phyloP scores from a whole-genome alignment of 495 filamentous ascomycete species.

The Penicillium riverlandense region DNA sequence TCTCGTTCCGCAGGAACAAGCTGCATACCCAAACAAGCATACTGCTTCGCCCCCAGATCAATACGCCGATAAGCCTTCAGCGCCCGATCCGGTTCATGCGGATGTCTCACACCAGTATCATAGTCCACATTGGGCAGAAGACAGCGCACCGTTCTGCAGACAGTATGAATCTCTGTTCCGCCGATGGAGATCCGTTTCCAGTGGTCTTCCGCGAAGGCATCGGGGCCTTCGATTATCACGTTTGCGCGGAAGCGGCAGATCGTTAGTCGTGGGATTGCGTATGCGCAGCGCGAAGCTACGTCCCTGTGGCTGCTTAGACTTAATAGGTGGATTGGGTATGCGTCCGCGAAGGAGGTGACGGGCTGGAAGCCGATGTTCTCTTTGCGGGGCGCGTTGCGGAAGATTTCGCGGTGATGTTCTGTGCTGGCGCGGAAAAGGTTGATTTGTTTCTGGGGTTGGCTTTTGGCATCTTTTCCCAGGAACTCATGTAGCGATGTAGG shows the following conservation, averaged over 20 bases:
- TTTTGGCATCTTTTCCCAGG: constrained; percentile 18
- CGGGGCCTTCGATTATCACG: constrained; percentile 62
- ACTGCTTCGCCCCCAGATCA: constrained; percentile 58
- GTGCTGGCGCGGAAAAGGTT: constrained; percentile 68
- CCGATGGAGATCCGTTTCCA: constrained; percentile 68
- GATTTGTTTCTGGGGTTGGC: constrained; percentile 37
- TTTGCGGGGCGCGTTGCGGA: constrained; percentile 66
- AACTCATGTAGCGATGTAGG: constrained; percentile 54
- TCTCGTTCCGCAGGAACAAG: constrained; percentile 20
- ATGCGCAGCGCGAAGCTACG: constrained; percentile 41
- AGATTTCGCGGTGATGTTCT: constrained; percentile 55
- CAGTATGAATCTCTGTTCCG: constrained; percentile 43
- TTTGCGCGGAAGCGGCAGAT: constrained; percentile 76
- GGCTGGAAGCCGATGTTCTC: constrained; percentile 67
- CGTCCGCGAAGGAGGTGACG: constrained; percentile 74
- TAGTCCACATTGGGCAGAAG: constrained; percentile 79
- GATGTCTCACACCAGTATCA: constrained; percentile 61
- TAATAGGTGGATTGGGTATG: constrained; percentile 80
- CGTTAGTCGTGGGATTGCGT: constrained; percentile 54
- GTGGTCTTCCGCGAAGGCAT: constrained; percentile 61
- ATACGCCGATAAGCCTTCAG: constrained; percentile 63
- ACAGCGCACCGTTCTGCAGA: constrained; percentile 71
- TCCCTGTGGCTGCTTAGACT: constrained; percentile 68
- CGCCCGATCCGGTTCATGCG: constrained; percentile 64
- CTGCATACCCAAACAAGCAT: constrained; percentile 74